Evolutionary conservation across 2,329 filamentous ascomycete species (phyloP).

Genomic region (Fusarium dimerum): DNA sequence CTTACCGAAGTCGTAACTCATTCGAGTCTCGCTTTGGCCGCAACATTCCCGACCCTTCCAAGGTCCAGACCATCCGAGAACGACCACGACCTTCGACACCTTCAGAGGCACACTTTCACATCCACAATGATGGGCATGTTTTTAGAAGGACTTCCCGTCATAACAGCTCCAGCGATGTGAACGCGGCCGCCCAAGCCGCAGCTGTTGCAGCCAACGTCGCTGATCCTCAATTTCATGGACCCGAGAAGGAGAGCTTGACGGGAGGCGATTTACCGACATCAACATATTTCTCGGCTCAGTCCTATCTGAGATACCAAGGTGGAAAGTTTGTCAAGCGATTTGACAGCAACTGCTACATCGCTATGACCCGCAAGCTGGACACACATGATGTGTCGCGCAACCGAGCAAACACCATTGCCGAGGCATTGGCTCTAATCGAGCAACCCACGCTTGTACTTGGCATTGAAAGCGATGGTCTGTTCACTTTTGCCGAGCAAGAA

Average conservation of each 20-base stretch:
- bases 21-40: constrained; percentile 95
- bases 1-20: constrained; percentile 94
- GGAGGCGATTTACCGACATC: constrained; percentile 59
- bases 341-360: constrained; percentile 98
- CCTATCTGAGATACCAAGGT: constrained; percentile 94
- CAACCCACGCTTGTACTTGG: constrained; percentile 91
- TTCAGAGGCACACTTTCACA: constrained; percentile 73
- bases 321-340: constrained; percentile 96
- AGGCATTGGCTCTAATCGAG: constrained; percentile 78
- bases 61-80: constrained; percentile 79
- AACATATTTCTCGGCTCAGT: constrained; percentile 98
- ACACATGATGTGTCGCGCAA: constrained; percentile 91
- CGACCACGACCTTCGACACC: constrained; percentile 60
- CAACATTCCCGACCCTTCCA: constrained; percentile 84
- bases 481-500: constrained; percentile 95
- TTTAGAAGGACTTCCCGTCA: constrained; percentile 54
- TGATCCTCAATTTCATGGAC: constrained; percentile 71
- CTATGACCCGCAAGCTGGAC: constrained; percentile 95
- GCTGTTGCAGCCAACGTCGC: constrained; percentile 28
- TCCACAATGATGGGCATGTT: constrained; percentile 81
- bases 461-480: constrained; percentile 93
- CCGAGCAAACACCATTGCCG: constrained; percentile 66
- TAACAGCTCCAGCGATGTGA: constrained; percentile 38
- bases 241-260: constrained; percentile 51
- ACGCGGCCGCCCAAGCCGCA: constrained; percentile 29